Evolutionary conservation across 805 yeast species (phyloP), one percentile per base, ranked within the genome.

Genomic region (Myxozyma geophila): DNA sequence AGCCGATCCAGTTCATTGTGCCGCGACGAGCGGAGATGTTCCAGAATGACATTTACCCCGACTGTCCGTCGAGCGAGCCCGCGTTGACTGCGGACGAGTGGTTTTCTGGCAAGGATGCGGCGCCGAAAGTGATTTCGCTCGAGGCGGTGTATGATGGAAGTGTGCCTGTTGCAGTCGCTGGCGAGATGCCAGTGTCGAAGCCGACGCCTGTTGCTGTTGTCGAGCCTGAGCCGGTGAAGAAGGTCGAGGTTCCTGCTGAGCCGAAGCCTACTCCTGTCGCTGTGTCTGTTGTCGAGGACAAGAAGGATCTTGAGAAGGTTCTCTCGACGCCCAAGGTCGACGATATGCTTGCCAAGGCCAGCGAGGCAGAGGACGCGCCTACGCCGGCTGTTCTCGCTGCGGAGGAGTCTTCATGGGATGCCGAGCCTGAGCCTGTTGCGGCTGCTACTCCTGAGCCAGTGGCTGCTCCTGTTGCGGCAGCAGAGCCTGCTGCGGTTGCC

Each of bases 21-120:
- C 99, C 99, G 69, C 86, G 98, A 81, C 88, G 92, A 75, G 61
- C 96, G 4, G 98, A 95, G 73, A 86, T 87, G 71, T 93, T 95
- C 81, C 97, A 95, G 77, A 88, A 83, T 50, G 98, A 92, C 71
- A 90, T 95, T 56, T 95, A 87, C 74, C 97, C 98, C 4, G 96
- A 89, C 76, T 89, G 93, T 35, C 95, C 96, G 35, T 86, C 97
- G 3, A 82, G 80, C 47, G 81, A 84, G 71, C 87, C 98, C 3
- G 96, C 98, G 0, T 75, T 91, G 62, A 74, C 87, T 15, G 90
- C 96, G 1, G 84, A 79, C 1, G 97, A 92, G 69, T 95, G 91
- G 88, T 82, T 86, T 61, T 76, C 76, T 21, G 98, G 98, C 41
- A 87, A 90, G 74, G 81, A 82, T 35, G 87, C 87, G n/a, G 85